phyloP scores from a whole-genome alignment of 139 green algal genomes.

The Chloropicon primus region DNA sequence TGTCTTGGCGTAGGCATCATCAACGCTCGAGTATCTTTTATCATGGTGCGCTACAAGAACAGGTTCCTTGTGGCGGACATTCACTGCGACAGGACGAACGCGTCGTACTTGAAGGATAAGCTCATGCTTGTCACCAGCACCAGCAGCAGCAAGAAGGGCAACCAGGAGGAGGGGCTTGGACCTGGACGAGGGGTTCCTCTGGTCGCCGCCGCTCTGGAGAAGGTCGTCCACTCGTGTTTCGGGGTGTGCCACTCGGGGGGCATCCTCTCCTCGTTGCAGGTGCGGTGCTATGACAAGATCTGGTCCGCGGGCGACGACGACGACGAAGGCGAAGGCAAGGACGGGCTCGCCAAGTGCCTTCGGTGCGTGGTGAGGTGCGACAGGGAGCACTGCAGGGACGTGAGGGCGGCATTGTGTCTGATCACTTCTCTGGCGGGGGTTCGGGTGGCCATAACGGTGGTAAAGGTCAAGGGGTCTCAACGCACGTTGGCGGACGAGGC shows the following conservation, averaged over 20 bases:
- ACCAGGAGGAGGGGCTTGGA: not conserved
- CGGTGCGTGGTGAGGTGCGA: not conserved
- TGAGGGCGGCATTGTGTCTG: not conserved
- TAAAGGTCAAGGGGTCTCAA: not conserved
- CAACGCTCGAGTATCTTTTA: too few relatives aligned
- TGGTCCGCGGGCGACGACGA: not conserved
- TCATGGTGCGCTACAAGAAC: not conserved
- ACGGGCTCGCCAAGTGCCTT: not conserved
- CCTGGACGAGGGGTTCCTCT: not conserved
- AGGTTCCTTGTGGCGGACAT: not conserved
- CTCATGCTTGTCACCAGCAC: not conserved
- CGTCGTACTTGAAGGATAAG: not conserved
- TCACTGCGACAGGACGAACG: not conserved
- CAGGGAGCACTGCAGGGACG: not conserved
- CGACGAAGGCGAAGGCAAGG: not conserved
- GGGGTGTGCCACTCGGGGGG: not conserved
- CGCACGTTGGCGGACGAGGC: not conserved
- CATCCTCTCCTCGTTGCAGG: not conserved
- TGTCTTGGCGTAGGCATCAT: too few relatives aligned
- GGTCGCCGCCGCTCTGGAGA: not conserved
- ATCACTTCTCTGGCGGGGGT: not conserved
- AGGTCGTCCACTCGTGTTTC: not conserved
- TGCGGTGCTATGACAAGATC: not conserved
- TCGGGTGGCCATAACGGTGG: not conserved
- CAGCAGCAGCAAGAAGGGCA: not conserved